Evolutionary conservation across 2,329 filamentous ascomycete species (phyloP), one percentile per base, ranked within the genome.

Genomic region (Ophiosphaerella korrae): DNA sequence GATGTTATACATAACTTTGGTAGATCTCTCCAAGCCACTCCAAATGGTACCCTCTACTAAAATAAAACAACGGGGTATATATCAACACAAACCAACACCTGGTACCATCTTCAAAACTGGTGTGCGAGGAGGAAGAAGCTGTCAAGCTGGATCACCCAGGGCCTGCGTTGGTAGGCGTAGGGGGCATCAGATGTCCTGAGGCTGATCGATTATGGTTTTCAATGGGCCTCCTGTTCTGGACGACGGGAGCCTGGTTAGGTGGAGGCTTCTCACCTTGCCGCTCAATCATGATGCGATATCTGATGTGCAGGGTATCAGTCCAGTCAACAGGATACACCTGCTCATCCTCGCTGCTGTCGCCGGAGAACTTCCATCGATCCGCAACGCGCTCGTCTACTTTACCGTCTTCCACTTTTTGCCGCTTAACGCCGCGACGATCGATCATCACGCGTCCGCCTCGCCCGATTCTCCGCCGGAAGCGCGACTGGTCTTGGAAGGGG

Each of bases 391-490:
- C 68, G 42, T 74, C 71, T 32, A 63, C 35, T 37, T 56, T 42
- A 16, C 47, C 53, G 11, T 52, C 37, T 29, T 66, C 62, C 21
- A 63, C 50, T 50, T 65, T 69, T 26, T 75, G 82, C 37, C 82
- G 72, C 56, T 78, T 82, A 68, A 91, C 78, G 48, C 88, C 86
- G 62, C 89, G 86, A 63, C 92, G 87, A 75, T 97, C 94, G 60
- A 97, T 90, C 83, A 92, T 91, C 60, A 96, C 74, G 34, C 93
- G 86, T 57, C 92, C 91, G 56, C 92, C 82, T 62, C 93, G 88
- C 46, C 93, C 93, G 48, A 92, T 86, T 52, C 94, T 88, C 57
- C 92, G 86, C 60, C 93, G 86, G 79, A 89, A 97, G 13, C 88
- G 87, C 47, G 88, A 87, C 26, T 74, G 71, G 12, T 73, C 68